Evolutionary conservation across 2,329 filamentous ascomycete species (phyloP).

Genomic region (Fusarium brachygibbosum): DNA sequence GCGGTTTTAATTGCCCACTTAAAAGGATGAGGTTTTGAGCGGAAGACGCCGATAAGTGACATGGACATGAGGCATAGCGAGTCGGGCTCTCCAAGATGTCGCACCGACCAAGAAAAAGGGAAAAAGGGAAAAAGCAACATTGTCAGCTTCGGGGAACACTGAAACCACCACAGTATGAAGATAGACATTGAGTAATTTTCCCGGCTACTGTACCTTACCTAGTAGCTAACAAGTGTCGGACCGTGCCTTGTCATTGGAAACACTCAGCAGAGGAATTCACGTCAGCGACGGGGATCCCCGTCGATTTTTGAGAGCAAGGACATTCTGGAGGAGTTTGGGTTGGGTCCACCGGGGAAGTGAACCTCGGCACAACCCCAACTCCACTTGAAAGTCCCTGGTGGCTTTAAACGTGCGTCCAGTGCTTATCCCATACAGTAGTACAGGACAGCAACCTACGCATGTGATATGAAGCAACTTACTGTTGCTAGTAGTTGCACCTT

Average conservation of each 20-base stretch:
- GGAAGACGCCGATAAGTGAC: slow-evolving; percentile 19
- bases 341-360: slow-evolving; percentile 19
- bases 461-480: slow-evolving; percentile 34
- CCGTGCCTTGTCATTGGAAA: slow-evolving; percentile 8
- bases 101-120: slow-evolving; percentile 7
- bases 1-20: slow-evolving; percentile 25
- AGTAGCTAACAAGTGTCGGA: slow-evolving; percentile 25
- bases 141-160: slow-evolving; percentile 4
- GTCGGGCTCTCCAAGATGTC: slow-evolving; percentile 12
- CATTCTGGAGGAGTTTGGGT: slow-evolving; percentile 3
- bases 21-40: slow-evolving; percentile 8
- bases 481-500: slow-evolving; percentile 33
- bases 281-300: slow-evolving; percentile 3
- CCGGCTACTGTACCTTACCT: not conserved
- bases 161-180: slow-evolving; percentile 39
- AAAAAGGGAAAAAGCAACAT: not conserved
- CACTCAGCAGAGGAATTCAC: not conserved
- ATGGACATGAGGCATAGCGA: slow-evolving; percentile 19
- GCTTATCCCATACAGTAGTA: not conserved
- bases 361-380: slow-evolving; percentile 35
- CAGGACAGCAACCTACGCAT: slow-evolving; percentile 25
- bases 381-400: not conserved
- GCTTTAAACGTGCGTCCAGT: slow-evolving; percentile 1
- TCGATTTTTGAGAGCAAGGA: not conserved
- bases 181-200: slow-evolving; percentile 19